A percentile compares a stretch with the other conserved stretches of the same genome.
Evolutionary conservation across 2,329 filamentous ascomycete genomes (phyloP).

Genomic region (Metarhizium brunneum): DNA sequence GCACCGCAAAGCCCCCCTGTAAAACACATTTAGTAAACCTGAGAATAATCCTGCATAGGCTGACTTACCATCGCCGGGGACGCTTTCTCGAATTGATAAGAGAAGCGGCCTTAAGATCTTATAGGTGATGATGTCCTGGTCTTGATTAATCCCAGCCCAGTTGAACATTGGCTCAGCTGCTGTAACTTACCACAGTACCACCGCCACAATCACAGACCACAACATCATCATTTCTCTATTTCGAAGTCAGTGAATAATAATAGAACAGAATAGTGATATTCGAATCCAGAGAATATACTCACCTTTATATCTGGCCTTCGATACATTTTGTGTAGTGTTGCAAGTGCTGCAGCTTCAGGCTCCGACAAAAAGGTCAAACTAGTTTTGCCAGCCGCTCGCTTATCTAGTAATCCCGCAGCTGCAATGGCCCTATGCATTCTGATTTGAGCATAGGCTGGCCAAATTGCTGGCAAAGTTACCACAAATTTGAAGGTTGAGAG

Average conservation of each 20-base stretch:
- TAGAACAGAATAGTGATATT: too few relatives aligned
- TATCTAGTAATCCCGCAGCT: constrained; percentile 25
- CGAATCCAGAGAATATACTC: too few relatives aligned
- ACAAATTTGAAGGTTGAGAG: constrained; percentile 24
- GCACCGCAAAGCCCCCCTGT: constrained; percentile 34
- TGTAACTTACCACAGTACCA: constrained; percentile 21
- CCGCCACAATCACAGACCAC: constrained; percentile 27
- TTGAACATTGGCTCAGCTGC: too few relatives aligned
- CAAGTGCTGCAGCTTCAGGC: constrained; percentile 34
- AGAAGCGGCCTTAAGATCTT: too few relatives aligned
- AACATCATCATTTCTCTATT: constrained; percentile 14
- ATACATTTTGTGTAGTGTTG: constrained; percentile 20
- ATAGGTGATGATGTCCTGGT: constrained; percentile 33
- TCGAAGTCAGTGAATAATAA: constrained; percentile 1
- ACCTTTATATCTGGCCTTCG: constrained; percentile 11
- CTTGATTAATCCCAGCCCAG: too few relatives aligned
- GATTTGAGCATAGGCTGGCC: constrained; percentile 26
- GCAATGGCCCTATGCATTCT: constrained; percentile 26
- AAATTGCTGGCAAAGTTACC: constrained; percentile 35
- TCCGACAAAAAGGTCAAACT: constrained; percentile 27
- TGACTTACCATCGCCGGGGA: constrained; percentile 25
- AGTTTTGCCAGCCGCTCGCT: constrained; percentile 16
- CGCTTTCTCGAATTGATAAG: constrained; percentile 27
- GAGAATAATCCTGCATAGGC: too few relatives aligned
- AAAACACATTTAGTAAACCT: too few relatives aligned